Base-by-base conservation (phyloP, 2,329 filamentous ascomycete genomes). In the Penicillium sp. region DNA sequence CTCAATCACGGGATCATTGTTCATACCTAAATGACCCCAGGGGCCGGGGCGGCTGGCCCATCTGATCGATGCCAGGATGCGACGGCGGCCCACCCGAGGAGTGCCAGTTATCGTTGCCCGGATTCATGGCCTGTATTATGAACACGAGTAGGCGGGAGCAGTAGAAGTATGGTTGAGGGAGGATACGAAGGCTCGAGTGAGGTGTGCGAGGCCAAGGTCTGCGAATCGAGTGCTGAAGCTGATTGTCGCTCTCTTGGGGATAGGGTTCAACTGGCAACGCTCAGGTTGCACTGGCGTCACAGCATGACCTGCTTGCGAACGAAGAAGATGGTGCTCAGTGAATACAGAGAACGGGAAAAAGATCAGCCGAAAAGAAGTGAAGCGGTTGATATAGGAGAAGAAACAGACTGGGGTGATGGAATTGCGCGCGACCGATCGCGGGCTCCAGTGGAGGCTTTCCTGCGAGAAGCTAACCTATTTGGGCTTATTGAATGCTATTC, bases 21-120 rank as follows among this genome's bases (percentile, higher is more conserved):
- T 61, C 67, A 56, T 72, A 75, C 73, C 70, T 68, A 62, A 73
- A 76, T 25, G 70, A 69, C 36, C 70, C 71, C 57, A 74, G 62
- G 36, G 71, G 68, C 54, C 73, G 68, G 55, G 69, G 64, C 54
- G 70, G 70, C 58, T 70, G 72, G 58, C 60, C 71, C 64, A 71
- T 65, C 55, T 67, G 71, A 53, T 70, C 72, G 65, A 70, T 72
- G 57, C 66, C 66, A 60, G 67, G 66, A 62, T 72, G 71, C 52
- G 68, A 64, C 52, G 69, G 70, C 41, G 68, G 68, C 46, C 69
- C 68, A 62, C 66, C 66, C 25, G 66, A 62, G 46, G 66, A 66
- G 60, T 73, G 70, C 71, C 71, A 73, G 50, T 63, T 68, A 66
- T 73, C 70, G 57, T 68, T 72, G 54, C 68, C 70, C 58, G 70